Conservation (phyloP, 2,329 filamentous ascomycete species). For the Epichloe amarillans region DNA sequence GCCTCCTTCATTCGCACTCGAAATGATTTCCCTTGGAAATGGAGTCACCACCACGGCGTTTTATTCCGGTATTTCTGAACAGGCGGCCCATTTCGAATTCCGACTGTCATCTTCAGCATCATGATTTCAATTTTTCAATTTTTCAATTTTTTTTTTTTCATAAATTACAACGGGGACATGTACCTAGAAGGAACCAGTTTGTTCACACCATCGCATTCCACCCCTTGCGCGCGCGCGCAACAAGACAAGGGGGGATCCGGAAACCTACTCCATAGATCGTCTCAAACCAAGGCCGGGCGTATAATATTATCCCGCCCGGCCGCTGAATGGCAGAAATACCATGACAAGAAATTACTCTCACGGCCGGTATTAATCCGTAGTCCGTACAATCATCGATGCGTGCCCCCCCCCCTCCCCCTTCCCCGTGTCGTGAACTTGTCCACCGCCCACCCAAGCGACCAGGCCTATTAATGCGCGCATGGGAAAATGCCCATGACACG, state of each 20-base stretch:
- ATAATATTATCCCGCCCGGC: not conserved
- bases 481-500: not conserved
- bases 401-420: no score
- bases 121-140: not conserved
- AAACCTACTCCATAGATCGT: not conserved
- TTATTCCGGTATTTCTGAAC: no score
- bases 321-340: slow-evolving; percentile 9
- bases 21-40: not conserved
- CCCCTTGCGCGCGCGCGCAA: not conserved
- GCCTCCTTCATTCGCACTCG: not conserved
- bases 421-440: no score
- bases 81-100: no score
- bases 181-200: no score
- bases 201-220: no score
- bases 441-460: no score
- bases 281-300: not conserved
- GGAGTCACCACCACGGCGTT: not conserved
- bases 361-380: no score
- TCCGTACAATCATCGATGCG: no score
- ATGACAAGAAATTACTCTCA: not conserved
- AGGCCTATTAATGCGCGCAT: no score
- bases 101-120: not conserved
- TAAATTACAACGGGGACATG: no score
- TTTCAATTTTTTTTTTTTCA: not conserved
- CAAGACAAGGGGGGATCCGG: not conserved